Evolutionary conservation across 805 yeast species (phyloP), one percentile per base, ranked within the genome.

Genomic region (Sungouiella blattae): DNA sequence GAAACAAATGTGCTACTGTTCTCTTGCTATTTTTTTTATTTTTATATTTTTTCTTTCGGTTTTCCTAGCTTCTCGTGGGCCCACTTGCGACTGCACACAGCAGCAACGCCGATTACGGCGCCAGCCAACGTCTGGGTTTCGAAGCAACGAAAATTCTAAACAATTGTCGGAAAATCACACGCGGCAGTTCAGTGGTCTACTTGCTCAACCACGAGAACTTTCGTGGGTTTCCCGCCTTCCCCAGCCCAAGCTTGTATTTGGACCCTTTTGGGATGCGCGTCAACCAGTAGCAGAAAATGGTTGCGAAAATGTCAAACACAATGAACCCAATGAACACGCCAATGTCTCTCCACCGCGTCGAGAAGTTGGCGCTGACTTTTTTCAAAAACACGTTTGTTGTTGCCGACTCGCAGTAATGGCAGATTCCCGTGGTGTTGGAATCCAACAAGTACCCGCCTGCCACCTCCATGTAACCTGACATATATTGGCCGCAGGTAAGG

Each of bases 371-470:
- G 3, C 20, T 18, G 13, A 32, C 14, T 6, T 21, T 7, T 6
- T 4, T 12, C 26, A 32, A 26, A 13, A 32, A 32, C 15, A 18
- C 20, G 20, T 32, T 26, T 11, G 35, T 32, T 5, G 9, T 11
- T 13, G 6, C 11, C 12, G 17, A n/a, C 3, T 26, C 12, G 6
- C 14, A 24, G 14, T 6, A 11, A 12, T 24, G 11, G 27, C 27
- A 24, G 7, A 24, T 24, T 6, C 6, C 14, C 6, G 27, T 24
- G 20, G 79, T 68, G 31, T 45, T 41, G 4, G 58, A 50, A 33
- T 71, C 64, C 11, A 50, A 37, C 33, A 77, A 50, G 41, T 73
- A 70, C 26, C 87, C 87, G 7, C 76, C 76, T 7, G 58, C 56
- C 7, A 13, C 14, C 1, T 29, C 26, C 6, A 71, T 62, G 71